These are phyloP conservation scores for Vitis hybrid DNA, from an alignment of 177 flowering plant genomes.

Conservation along the genomic window DNA sequence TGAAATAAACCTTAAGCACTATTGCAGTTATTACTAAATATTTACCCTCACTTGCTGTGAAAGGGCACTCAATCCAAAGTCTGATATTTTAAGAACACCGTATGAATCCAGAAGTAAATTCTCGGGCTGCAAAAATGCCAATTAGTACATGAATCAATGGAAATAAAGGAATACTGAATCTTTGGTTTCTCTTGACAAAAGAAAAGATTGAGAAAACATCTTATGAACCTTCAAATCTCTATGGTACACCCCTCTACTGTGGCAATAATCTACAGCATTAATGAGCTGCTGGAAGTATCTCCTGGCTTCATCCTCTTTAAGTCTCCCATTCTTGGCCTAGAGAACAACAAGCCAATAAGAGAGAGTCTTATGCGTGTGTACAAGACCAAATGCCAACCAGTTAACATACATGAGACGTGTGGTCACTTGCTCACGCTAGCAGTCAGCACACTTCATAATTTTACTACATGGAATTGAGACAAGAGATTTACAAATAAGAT, in stretches of 20 bases:
- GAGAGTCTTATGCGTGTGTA: neutral
- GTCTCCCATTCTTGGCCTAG: slow-evolving; percentile 75
- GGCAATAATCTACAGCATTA: slow-evolving; percentile 93
- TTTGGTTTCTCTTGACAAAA: too few species aligned
- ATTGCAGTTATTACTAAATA: neutral
- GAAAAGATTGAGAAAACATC: neutral
- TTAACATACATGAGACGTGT: neutral
- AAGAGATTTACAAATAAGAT: neutral
- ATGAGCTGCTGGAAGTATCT: slow-evolving; percentile 93
- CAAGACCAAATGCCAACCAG: neutral
- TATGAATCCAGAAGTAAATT: slow-evolving; percentile 76
- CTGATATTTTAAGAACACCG: slow-evolving; percentile 87
- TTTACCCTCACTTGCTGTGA: slow-evolving; percentile 78
- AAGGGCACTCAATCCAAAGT: slow-evolving; percentile 91
- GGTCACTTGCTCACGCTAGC: neutral
- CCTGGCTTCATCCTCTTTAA: slow-evolving; percentile 87
- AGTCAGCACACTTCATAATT: neutral
- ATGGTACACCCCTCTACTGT: slow-evolving; percentile 92
- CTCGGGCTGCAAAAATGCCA: slow-evolving; percentile 66
- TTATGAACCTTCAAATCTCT: slow-evolving; percentile 79
- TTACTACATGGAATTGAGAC: neutral
- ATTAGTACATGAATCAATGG: neutral
- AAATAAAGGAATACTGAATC: neutral
- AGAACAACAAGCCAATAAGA: slow-evolving; percentile 11
- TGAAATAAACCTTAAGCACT: neutral